Evolutionary conservation across 2,329 filamentous ascomycete genomes (phyloP).

Genomic region (Elsinoe australis): DNA sequence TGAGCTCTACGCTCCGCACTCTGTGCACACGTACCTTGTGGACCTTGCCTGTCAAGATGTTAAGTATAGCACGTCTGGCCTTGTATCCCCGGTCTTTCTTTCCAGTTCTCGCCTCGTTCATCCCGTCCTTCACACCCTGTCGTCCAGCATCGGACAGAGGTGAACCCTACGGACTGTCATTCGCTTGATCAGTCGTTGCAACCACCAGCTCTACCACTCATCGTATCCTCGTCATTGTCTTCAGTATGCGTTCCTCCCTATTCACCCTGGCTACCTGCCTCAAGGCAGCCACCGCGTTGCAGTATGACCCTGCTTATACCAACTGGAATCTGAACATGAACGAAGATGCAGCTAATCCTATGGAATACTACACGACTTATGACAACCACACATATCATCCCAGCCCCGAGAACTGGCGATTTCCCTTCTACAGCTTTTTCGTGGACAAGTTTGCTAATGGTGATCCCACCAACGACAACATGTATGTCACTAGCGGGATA

Average conservation of each 20-base stretch:
- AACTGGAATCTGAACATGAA: slow-evolving; percentile 57
- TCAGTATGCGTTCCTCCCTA: neutral
- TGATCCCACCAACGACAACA: slow-evolving; percentile 56
- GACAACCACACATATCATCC: slow-evolving; percentile 44
- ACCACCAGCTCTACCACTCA: neutral
- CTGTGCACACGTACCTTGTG: neutral
- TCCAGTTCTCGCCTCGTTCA: neutral
- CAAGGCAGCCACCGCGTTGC: slow-evolving; percentile 15
- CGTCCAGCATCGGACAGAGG: neutral
- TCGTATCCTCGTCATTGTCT: neutral
- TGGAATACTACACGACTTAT: slow-evolving; percentile 53
- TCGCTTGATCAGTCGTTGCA: slow-evolving; percentile 3
- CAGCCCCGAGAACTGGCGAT: slow-evolving; percentile 56
- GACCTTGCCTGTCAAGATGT: neutral
- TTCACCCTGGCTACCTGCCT: slow-evolving; percentile 8
- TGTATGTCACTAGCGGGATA: slow-evolving; percentile 32
- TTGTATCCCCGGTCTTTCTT: neutral
- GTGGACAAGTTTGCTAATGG: slow-evolving; percentile 58
- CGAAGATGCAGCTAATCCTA: slow-evolving; percentile 45
- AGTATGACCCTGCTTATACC: slow-evolving; percentile 43
- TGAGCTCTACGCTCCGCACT: neutral
- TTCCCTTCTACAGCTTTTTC: slow-evolving; percentile 59
- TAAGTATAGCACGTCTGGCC: slow-evolving; percentile 1
- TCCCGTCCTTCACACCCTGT: neutral
- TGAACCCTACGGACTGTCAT: slow-evolving; percentile 7